Base-by-base conservation (phyloP, 768 basidiomycete species). In the Amanita polypyramis region DNA sequence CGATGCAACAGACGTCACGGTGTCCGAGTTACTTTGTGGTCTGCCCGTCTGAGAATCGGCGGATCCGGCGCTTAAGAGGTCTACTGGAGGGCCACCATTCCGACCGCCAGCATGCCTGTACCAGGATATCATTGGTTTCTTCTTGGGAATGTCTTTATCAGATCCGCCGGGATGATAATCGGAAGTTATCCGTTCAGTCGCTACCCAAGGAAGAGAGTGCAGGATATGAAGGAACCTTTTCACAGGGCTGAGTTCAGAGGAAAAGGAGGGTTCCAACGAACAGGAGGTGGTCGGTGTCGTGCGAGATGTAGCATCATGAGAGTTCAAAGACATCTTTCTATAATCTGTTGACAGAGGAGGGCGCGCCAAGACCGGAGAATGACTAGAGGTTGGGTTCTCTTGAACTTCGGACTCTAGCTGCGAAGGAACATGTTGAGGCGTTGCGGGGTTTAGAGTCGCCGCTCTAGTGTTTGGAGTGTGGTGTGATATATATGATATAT, bases 201-300 rank as follows among this genome's bases (percentile, higher is more conserved):
- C 63, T 6, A 74, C 56, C 75, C 75, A 76, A 1, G 75, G 75
- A 42, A 77, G 64, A 14, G 60, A 52, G 41, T 73, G 69, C 3
- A 77, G 25, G 2, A 56, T 63, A 5, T 63, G 55, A 45, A 74
- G 57, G 47, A 75, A 76, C 11, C 66, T 63, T 29, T 67, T 66
- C 9, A 76, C 51, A 1, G 70, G 70, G 36, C 63, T 62, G 29
- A 72, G 61, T 21, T 60, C 63, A 20, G 54, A 55, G 41, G 63
- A 59, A 49, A 68, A 70, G 2, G 70, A 70, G 9, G 67, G 66
- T 30, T 66, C 65, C 14, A 59, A 59, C 3, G 58, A 60, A 12
- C 52, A 58, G 1, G 60, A 60, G 1, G 63, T 61, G 9, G 56
- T 51, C 2, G 56, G 54, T 32, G 45, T 57, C 37, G 45, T 53